These are phyloP conservation scores for Tritrichomonas foetus DNA, from an alignment of 208 protist genomes.

Conservation along the genomic window DNA sequence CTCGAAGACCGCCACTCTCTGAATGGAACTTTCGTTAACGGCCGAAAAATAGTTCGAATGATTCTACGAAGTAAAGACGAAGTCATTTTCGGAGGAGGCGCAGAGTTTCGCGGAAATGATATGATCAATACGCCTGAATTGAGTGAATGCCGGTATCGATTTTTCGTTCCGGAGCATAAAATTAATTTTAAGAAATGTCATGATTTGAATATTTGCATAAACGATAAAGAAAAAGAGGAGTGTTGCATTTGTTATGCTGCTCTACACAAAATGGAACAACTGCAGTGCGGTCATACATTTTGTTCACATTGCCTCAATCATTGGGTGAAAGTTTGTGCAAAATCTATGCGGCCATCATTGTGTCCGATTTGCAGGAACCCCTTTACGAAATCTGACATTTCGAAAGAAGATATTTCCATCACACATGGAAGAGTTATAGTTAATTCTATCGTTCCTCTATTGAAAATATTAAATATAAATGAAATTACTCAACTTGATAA, in stretches of 20 bases:
- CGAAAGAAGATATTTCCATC: too few species aligned
- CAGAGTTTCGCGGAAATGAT: background rate
- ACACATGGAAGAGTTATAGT: too few species aligned
- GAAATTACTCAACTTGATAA: too few species aligned
- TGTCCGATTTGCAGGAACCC: constrained; percentile 11
- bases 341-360: background rate
- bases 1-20: background rate
- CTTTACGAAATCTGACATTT: too few species aligned
- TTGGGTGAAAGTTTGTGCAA: background rate
- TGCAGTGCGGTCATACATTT: background rate
- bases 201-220: background rate
- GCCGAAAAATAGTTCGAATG: background rate
- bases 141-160: background rate
- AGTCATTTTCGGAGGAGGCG: background rate
- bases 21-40: constrained; percentile 28
- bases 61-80: background rate
- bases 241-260: background rate
- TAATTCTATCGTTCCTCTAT: too few species aligned
- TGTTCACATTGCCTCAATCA: background rate
- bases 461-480: too few species aligned
- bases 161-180: background rate
- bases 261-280: background rate
- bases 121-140: background rate
- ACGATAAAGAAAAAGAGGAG: background rate
- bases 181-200: background rate